phyloP scores from a whole-genome alignment of 2,329 filamentous ascomycete genomes.

The Colletotrichum eremochloae region DNA sequence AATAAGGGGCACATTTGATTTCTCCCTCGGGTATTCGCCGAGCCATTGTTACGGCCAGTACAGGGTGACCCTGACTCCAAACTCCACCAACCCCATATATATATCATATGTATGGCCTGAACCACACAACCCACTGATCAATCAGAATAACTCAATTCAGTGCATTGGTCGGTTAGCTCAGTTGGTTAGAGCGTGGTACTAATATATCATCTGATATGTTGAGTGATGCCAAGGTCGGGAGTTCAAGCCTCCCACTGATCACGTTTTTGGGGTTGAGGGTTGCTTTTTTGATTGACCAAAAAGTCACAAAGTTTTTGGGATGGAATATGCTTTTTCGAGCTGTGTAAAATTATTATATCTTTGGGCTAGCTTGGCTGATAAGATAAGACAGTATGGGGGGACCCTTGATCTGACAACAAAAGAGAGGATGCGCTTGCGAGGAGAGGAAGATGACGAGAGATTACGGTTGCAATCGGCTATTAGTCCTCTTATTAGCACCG shows the following conservation, averaged over 20 bases:
- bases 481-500: neutral
- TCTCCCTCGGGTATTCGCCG: neutral
- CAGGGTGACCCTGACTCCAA: slow-evolving; percentile 15
- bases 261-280: neutral
- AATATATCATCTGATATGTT: slow-evolving; percentile 34
- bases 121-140: no score
- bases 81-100: neutral
- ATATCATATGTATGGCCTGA: no score
- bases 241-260: slow-evolving; percentile 43
- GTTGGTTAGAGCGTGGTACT: slow-evolving; percentile 43
- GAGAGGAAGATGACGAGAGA: no score
- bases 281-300: neutral
- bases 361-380: neutral
- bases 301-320: no score
- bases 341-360: neutral
- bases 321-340: neutral
- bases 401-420: no score
- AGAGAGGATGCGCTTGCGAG: no score
- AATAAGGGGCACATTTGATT: no score
- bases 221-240: slow-evolving; percentile 42
- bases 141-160: no score
- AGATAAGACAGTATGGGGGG: neutral
- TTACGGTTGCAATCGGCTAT: neutral
- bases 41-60: neutral
- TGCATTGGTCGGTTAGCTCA: slow-evolving; percentile 39